A percentile compares a stretch with the other conserved stretches of the same genome.
These are phyloP conservation scores for Hypoxylon sp. DNA, from an alignment of 2,329 filamentous ascomycete species.

Conservation along the genomic window DNA sequence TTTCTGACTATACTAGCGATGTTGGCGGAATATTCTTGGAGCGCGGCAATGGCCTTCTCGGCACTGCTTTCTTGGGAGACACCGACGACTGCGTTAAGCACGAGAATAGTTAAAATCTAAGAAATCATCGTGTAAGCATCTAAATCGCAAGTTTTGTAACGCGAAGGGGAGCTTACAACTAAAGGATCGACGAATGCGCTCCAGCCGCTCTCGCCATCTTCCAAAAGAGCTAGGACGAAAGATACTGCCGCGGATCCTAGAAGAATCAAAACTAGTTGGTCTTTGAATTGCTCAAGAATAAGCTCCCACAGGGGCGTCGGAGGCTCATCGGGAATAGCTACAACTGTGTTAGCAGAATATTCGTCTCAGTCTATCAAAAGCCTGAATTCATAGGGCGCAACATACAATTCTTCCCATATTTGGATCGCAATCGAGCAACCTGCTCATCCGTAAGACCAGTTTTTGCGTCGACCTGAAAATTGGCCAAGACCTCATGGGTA, in stretches of 20 bases:
- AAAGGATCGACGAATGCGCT: constrained; percentile 95
- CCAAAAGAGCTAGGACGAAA: constrained; percentile 90
- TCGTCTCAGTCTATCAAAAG: neutral
- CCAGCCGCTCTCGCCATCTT: constrained; percentile 86
- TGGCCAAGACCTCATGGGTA: constrained; percentile 65
- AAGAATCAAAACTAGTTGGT: constrained; percentile 95
- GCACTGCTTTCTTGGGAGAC: constrained; percentile 99
- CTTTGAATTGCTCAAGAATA: constrained; percentile 98
- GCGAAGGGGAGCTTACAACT: constrained; percentile 73
- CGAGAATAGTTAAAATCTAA: constrained; percentile 93
- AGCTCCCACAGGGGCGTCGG: constrained; percentile 96
- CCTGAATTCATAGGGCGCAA: constrained; percentile 14
- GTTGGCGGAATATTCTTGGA: constrained; percentile 99
- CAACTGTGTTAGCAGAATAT: constrained; percentile 34
- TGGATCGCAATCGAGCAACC: constrained; percentile 62
- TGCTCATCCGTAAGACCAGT: constrained; percentile 68
- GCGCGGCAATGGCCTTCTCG: constrained; percentile 95
- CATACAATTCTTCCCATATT: constrained; percentile 74
- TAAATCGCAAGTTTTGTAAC: constrained; percentile 13
- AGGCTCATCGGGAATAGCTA: constrained; percentile 81
- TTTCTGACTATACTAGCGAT: constrained; percentile 93
- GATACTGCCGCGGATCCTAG: constrained; percentile 92
- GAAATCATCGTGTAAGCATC: constrained; percentile 29
- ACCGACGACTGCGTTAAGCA: constrained; percentile 95
- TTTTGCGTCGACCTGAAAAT: constrained; percentile 64